Percentiles rank a stretch among this genome's conserved stretches.
Evolutionary conservation across 345 rosid species (phyloP).

Genomic region (Rubroshorea leprosula): DNA sequence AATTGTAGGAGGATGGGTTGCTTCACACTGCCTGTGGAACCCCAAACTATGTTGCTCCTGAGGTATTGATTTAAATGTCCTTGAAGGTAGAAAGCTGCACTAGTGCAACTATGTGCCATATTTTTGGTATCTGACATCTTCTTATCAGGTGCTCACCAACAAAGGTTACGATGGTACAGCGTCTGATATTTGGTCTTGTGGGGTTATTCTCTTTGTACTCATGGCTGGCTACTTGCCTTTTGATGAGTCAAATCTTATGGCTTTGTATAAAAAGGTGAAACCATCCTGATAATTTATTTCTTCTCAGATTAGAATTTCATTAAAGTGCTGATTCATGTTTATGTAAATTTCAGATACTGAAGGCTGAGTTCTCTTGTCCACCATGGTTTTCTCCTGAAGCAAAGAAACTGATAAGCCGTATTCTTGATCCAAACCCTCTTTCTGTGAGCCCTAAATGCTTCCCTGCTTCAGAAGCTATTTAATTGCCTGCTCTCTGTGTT

Average conservation of each 20-base stretch:
- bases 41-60: conserved; percentile 97
- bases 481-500: not conserved
- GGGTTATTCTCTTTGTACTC: conserved; percentile 85
- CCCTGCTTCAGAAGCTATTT: too few species aligned
- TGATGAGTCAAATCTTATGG: conserved; percentile 66
- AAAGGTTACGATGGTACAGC: conserved; percentile 88
- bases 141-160: conserved; percentile 67
- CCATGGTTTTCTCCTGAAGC: conserved; percentile 84
- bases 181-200: conserved; percentile 93
- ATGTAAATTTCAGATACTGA: conserved; percentile 51
- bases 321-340: conserved; percentile 8
- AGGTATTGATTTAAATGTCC: conserved; percentile 40
- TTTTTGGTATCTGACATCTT: conserved; percentile 1
- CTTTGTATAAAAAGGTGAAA: conserved; percentile 65
- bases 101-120: not conserved
- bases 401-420: conserved; percentile 56
- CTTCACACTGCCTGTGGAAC: conserved; percentile 98
- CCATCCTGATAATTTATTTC: not conserved
- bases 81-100: conserved; percentile 8
- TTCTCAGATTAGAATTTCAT: conserved; percentile 11
- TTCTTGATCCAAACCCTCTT: conserved; percentile 80
- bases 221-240: conserved; percentile 98
- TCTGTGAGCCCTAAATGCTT: conserved; percentile 48
- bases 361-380: conserved; percentile 62
- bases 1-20: conserved; percentile 76